phyloP scores from a whole-genome alignment of 192 early-diverging fungal genomes.

The Dissophora globulifera region DNA sequence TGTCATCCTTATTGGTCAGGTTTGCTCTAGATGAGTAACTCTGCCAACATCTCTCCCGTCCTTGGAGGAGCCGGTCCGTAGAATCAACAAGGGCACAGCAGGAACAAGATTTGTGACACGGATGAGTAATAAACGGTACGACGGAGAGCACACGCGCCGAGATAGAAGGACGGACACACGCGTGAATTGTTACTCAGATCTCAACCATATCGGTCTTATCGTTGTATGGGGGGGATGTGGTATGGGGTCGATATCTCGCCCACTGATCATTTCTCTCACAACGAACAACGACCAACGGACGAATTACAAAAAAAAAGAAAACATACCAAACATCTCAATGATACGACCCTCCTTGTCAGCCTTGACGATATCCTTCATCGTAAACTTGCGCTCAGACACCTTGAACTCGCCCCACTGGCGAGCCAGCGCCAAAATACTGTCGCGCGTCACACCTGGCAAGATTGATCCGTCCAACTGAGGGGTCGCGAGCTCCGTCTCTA shows the following conservation, averaged over 20 bases:
- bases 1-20: background rate
- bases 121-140: conserved; percentile 17
- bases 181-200: no score
- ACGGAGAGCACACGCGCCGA: no score
- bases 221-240: no score
- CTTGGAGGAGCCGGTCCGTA: no score
- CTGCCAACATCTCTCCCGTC: no score
- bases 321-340: conserved; percentile 89
- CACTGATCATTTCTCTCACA: no score
- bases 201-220: background rate
- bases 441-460: conserved; percentile 94
- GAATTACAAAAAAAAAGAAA: no score
- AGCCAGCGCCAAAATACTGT: conserved; percentile 86
- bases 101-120: background rate
- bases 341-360: conserved; percentile 84
- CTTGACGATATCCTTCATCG: conserved; percentile 80
- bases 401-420: conserved; percentile 88
- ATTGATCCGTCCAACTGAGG: conserved; percentile 95
- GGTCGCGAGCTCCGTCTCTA: conserved; percentile 86
- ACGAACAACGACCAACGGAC: no score
- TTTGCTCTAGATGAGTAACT: conserved; percentile 1
- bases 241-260: no score
- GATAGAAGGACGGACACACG: no score
- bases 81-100: background rate
- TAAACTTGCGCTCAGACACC: conserved; percentile 85